Conservation (phyloP, 768 basidiomycete genomes). For the Suillus spraguei region DNA sequence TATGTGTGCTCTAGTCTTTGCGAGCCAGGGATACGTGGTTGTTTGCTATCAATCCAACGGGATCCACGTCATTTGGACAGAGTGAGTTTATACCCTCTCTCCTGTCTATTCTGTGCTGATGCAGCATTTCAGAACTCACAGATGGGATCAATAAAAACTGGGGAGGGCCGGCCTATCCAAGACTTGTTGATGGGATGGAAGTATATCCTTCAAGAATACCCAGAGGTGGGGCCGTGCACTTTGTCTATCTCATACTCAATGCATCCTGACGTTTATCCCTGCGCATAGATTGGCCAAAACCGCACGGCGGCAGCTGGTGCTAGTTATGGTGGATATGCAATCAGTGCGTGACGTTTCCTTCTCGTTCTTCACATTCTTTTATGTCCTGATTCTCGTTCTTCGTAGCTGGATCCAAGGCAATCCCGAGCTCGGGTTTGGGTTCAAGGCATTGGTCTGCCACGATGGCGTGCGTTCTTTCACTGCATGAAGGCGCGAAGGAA, state of each 20-base stretch:
- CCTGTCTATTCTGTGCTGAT: slow-evolving; percentile 1
- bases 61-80: slow-evolving; percentile 93
- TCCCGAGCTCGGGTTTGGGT: slow-evolving; percentile 82
- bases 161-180: slow-evolving; percentile 84
- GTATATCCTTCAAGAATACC: slow-evolving; percentile 62
- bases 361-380: slow-evolving; percentile 9
- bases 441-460: slow-evolving; percentile 91
- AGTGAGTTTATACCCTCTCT: slow-evolving; percentile 38
- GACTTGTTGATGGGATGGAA: slow-evolving; percentile 80
- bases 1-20: slow-evolving; percentile 55
- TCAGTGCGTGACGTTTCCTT: slow-evolving; percentile 53
- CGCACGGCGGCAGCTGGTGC: slow-evolving; percentile 80
- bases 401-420: slow-evolving; percentile 94
- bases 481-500: not conserved
- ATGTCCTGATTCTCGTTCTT: slow-evolving; percentile 8
- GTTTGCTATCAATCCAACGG: slow-evolving; percentile 92
- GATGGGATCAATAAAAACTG: slow-evolving; percentile 80
- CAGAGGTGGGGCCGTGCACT: slow-evolving; percentile 54
- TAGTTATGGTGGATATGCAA: slow-evolving; percentile 86
- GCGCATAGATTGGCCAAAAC: slow-evolving; percentile 62
- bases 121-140: slow-evolving; percentile 60
- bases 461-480: slow-evolving; percentile 66
- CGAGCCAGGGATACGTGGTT: slow-evolving; percentile 87
- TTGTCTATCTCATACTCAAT: slow-evolving; percentile 1
- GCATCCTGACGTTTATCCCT: slow-evolving; percentile 3